Evolutionary conservation across 495 filamentous ascomycete species (phyloP), one percentile per base, ranked within the genome.

Genomic region (Daldinia concentrica): DNA sequence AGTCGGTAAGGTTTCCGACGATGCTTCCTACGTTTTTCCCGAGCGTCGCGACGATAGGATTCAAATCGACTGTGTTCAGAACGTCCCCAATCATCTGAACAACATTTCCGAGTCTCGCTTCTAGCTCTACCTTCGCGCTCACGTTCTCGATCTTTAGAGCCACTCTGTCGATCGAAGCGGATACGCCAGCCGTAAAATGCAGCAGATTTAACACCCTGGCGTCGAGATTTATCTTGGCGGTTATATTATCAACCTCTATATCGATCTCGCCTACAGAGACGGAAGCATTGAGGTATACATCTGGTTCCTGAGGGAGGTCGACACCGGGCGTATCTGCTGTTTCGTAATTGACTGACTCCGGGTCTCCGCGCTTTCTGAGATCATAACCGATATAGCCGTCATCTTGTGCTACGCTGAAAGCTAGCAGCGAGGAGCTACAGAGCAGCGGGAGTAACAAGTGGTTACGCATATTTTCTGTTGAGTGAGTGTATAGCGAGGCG

Each of bases 171-270:
- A 88, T 86, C 48, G 78, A 81, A 27, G 82, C 77, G 74, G 83
- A 82, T 11, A 89, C 86, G 26, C 86, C 86, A 9, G 86, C 86
- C 62, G 83, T 86, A 81, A 88, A 87, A 45, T 80, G 76, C 37
- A 89, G 82, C 32, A 88, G 79, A 58, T 82, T 80, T 55, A 88
- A 77, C 7, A 89, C 86, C 71, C 86, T 80, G 9, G 85, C 86
- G 65, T 86, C 85, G 39, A 89, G 76, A 76, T 89, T 89, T 74
- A 89, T 80, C 69, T 88, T 86, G 48, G 86, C 86, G 8, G 86
- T 87, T 64, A 89, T 79, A 75, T 89, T 89, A 56, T 82, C 75
- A 17, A 88, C 86, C 36, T 80, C 72, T 27, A 88, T 81, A 72
- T 81, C 75, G 76, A 88, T 87, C 63, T 82, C 78, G 19, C 82